A percentile compares a stretch with the other conserved stretches of the same genome.
Evolutionary conservation across 2,329 filamentous ascomycete genomes (phyloP).

Genomic region (Grosmannia serpens): DNA sequence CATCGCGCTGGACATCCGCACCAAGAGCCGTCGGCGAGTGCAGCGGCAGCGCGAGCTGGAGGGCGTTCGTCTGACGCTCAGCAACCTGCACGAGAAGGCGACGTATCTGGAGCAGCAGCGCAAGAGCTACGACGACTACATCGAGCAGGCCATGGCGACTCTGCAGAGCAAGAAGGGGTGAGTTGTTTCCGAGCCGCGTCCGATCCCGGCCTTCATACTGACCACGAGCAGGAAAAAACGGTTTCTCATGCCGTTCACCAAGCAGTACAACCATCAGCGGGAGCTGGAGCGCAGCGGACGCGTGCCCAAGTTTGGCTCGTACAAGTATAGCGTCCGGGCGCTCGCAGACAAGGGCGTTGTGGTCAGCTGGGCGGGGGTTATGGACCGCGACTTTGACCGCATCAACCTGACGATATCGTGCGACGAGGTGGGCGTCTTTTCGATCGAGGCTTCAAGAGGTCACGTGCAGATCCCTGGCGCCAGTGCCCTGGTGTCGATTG

Average conservation of each 20-base stretch:
- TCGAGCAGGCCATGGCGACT: slow-evolving; percentile 95
- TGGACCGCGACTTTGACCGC: slow-evolving; percentile 75
- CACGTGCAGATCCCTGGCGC: slow-evolving; percentile 95
- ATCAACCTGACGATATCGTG: slow-evolving; percentile 90
- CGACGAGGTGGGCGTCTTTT: slow-evolving; percentile 89
- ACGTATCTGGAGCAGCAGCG: slow-evolving; percentile 88
- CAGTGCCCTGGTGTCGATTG: slow-evolving; percentile 76
- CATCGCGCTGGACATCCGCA: slow-evolving; percentile 91
- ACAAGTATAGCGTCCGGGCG: slow-evolving; percentile 87
- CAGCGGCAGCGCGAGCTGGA: slow-evolving; percentile 89
- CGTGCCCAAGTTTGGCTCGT: slow-evolving; percentile 93
- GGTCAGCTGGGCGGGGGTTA: slow-evolving; percentile 78
- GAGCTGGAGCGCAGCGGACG: slow-evolving; percentile 87
- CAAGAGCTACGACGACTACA: slow-evolving; percentile 98
- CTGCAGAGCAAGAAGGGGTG: slow-evolving; percentile 92
- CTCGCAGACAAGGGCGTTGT: slow-evolving; percentile 90
- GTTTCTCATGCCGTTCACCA: slow-evolving; percentile 92
- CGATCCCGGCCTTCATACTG: background rate
- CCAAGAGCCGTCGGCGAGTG: slow-evolving; percentile 85
- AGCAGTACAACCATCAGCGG: slow-evolving; percentile 96
- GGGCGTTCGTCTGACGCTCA: slow-evolving; percentile 62
- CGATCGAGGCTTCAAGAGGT: slow-evolving; percentile 78
- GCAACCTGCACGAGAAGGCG: slow-evolving; percentile 73
- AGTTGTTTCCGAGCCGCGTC: slow-evolving; percentile 14
- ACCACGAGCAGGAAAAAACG: slow-evolving; percentile 57